Base-by-base conservation (phyloP, 2,329 filamentous ascomycete genomes). In the Ilyonectria mors-panacis region DNA sequence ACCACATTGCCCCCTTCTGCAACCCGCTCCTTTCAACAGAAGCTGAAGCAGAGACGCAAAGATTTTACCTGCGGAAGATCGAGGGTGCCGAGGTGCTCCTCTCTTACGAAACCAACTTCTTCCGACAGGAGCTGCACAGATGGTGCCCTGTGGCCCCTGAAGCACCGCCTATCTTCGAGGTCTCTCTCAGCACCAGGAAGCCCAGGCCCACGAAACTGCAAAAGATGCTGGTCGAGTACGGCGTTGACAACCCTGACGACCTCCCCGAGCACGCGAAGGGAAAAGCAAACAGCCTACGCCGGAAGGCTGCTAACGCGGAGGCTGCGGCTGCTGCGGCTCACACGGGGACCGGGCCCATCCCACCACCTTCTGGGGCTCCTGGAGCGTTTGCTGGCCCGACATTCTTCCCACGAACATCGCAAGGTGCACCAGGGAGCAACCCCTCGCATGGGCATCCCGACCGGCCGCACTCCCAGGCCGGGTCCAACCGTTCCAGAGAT, bases 31-130 rank as follows among this genome's bases (percentile, higher is more conserved):
- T 94, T 78, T 92, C 92, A 1, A 97, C 93, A 1, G 90, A 93
- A 12, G 94, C 95, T 47, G 95, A 98, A 78, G 91, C 94, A 9
- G 93, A 94, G 61, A 95, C 93, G 0, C 92, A 98, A 80, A 90
- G 97, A 6, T 99, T 99, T 81, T 98, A 97, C 75, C 85, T 99
- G 45, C 93, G 96, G 64, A 99, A 99, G 83, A 94, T 99, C 60
- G 96, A 99, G 82, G 96, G 96, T 3, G 95, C 96, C 1, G 96
- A 99, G 78, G 95, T 99, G 58, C 87, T 99, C 3, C 86, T 99
- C 2, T 89, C 95, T 0, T 92, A 92, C 64, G 96, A 99, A 82
- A 98, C 95, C n/a, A 99, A 99, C 78, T 97, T 97, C 80, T 95
- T 99, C 84, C 91, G 95, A 26, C 94, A 97, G 78, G 94, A 98